phyloP scores from a whole-genome alignment of 805 yeast species.

The Yamadazyma tumulicola region DNA sequence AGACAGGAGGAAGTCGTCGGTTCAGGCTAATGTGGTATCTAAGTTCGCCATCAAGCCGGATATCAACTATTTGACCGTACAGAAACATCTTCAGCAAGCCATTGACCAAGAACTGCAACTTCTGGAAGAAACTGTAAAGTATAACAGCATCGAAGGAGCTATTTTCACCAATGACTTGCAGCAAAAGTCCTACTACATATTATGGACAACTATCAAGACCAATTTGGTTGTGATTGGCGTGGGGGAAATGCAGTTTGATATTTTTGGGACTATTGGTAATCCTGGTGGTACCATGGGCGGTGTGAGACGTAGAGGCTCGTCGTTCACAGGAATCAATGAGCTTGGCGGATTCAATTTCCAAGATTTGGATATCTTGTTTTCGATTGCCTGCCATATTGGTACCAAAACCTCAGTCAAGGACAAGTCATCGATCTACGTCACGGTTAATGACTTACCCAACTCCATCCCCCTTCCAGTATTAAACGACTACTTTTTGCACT shows the following conservation, averaged over 20 bases:
- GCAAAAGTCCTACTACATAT: slow-evolving; percentile 29
- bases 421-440: slow-evolving; percentile 17
- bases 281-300: slow-evolving; percentile 15
- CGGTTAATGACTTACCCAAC: slow-evolving; percentile 32
- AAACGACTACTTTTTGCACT: slow-evolving; percentile 34
- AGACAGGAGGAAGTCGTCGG: slow-evolving; percentile 23
- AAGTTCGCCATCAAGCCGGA: slow-evolving; percentile 33
- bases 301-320: slow-evolving; percentile 30
- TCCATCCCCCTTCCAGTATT: slow-evolving; percentile 32
- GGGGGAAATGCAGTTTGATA: slow-evolving; percentile 33
- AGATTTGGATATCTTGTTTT: slow-evolving; percentile 33
- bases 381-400: slow-evolving; percentile 27
- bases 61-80: background rate
- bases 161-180: slow-evolving; percentile 36
- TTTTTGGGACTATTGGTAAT: slow-evolving; percentile 14
- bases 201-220: slow-evolving; percentile 26
- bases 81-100: slow-evolving; percentile 4
- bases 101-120: slow-evolving; percentile 1
- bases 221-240: slow-evolving; percentile 25
- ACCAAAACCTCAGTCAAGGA: slow-evolving; percentile 14
- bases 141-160: slow-evolving; percentile 31
- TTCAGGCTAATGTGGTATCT: slow-evolving; percentile 21
- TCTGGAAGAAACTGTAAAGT: slow-evolving; percentile 8
- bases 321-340: slow-evolving; percentile 35
- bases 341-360: slow-evolving; percentile 41